A percentile compares a stretch with the other conserved stretches of the same genome.
These are phyloP conservation scores for Mytilinidion resinicola DNA, from an alignment of 495 filamentous ascomycete genomes.

Conservation along the genomic window DNA sequence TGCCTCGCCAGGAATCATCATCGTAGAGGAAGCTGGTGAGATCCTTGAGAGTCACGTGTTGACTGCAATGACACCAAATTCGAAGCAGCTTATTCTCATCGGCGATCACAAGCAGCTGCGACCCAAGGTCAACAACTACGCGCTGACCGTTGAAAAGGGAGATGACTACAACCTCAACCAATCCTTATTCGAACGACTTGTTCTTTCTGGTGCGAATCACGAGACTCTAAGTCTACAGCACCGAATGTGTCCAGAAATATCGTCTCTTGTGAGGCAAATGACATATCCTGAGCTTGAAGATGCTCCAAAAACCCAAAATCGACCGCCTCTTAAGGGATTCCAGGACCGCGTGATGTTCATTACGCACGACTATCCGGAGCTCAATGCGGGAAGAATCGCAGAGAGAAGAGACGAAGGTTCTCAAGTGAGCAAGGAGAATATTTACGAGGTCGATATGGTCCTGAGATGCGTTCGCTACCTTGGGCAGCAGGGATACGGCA, in stretches of 20 bases:
- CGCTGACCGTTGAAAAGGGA: slow-evolving; percentile 58
- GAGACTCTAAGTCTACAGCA: slow-evolving; percentile 57
- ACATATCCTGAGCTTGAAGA: slow-evolving; percentile 63
- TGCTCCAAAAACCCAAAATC: slow-evolving; percentile 44
- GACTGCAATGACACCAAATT: slow-evolving; percentile 51
- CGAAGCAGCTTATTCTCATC: slow-evolving; percentile 65
- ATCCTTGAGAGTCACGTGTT: slow-evolving; percentile 69
- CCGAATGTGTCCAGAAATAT: slow-evolving; percentile 67
- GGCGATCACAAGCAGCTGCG: slow-evolving; percentile 75
- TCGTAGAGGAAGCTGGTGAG: slow-evolving; percentile 77
- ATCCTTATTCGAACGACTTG: slow-evolving; percentile 67
- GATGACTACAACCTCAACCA: slow-evolving; percentile 63
- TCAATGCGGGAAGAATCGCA: slow-evolving; percentile 33
- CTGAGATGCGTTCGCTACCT: slow-evolving; percentile 65
- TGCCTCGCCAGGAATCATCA: slow-evolving; percentile 48
- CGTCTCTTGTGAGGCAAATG: slow-evolving; percentile 49
- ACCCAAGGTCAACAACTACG: slow-evolving; percentile 62
- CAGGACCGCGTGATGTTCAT: slow-evolving; percentile 59
- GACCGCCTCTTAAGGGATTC: slow-evolving; percentile 52
- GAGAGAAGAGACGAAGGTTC: slow-evolving; percentile 49
- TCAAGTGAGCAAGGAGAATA: slow-evolving; percentile 54
- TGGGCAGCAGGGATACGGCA: slow-evolving; percentile 68
- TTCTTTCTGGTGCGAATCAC: slow-evolving; percentile 49
- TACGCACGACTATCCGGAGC: slow-evolving; percentile 54
- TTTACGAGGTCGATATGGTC: slow-evolving; percentile 62